Percentiles rank a stretch among this genome's conserved stretches.
phyloP scores from a whole-genome alignment of 1,284 basidiomycete species.

The Boletellus deceptivus region DNA sequence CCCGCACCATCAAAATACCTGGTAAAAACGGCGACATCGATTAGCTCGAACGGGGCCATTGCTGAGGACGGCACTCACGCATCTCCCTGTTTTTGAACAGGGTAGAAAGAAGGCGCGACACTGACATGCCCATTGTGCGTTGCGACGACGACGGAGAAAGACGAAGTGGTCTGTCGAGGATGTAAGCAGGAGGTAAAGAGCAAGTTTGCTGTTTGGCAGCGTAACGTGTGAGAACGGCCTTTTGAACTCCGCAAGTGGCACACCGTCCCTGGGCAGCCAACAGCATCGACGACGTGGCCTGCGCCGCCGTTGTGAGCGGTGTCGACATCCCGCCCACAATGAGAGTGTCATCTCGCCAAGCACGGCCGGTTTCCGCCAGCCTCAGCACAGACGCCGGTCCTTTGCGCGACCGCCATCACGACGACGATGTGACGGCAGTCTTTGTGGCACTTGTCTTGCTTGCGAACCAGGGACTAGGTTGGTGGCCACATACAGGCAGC shows the following conservation, averaged over 20 bases:
- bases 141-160: constrained; percentile 33
- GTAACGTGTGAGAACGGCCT: constrained; percentile 33
- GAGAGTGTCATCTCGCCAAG: no score
- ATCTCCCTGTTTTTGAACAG: constrained; percentile 99
- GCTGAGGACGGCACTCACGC: constrained; percentile 63
- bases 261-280: background rate
- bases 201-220: constrained; percentile 36
- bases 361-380: no score
- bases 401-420: no score
- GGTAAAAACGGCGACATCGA: constrained; percentile 36
- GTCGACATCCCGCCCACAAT: no score
- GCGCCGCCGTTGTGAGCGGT: no score
- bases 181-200: constrained; percentile 35
- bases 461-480: no score
- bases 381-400: no score
- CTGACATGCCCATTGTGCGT: constrained; percentile 78
- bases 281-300: no score
- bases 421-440: no score
- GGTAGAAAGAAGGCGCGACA: constrained; percentile 79
- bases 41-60: constrained; percentile 33
- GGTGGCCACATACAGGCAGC: no score
- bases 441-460: no score
- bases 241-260: constrained; percentile 37
- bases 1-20: constrained; percentile 74
- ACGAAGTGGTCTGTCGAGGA: constrained; percentile 33